Evolutionary conservation across 1,139 yeast species (phyloP), one percentile per base, ranked within the genome.

Genomic region (Candida sp.): DNA sequence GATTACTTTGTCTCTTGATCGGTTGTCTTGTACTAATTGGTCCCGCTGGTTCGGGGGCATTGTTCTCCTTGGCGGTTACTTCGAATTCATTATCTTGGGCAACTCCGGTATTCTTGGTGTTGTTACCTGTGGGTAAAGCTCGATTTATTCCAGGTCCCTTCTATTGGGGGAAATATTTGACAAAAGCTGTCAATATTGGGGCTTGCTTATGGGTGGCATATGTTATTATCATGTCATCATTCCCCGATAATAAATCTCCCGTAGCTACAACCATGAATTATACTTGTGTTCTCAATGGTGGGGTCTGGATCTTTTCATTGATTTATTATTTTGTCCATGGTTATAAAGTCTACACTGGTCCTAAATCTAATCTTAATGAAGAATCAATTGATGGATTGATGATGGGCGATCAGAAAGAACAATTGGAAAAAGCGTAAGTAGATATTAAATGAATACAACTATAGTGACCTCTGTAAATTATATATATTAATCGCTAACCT

Each of bases 131-230:
- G 22, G 80, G 80, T 11, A 60, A 61, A 39, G 49, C 52, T 22
- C 64, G 68, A 40, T 83, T 83, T 57, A 68, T 63, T 21, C 87
- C 87, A 0, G 91, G 91, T 7, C 75, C 79, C 5, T 84, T 84
- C 56, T 77, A 79, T 58, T 64, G 82, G 49, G 90, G 90, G 27
- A 60, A 64, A 5, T 47, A 61, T 12, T 53, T 70, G 42, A 78
- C 84, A 2, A 70, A 70, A 9, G 40, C 54, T 7, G 52, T 68
- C 15, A 64, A 66, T 45, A 15, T 46, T 15, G 47, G 54, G 8
- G 52, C 70, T 1, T 53, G 56, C 9, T 35, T 51, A 5, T 68
- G 71, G 70, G 50, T 61, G 25, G 47, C 43, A 4, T 67, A 55
- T 48, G 65, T 63, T 15, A 63, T 75, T 37, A 52, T 66, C 19